Percentiles rank a stretch among this genome's conserved stretches.
phyloP scores from a whole-genome alignment of 768 basidiomycete species.

The Leccinum variicolor region DNA sequence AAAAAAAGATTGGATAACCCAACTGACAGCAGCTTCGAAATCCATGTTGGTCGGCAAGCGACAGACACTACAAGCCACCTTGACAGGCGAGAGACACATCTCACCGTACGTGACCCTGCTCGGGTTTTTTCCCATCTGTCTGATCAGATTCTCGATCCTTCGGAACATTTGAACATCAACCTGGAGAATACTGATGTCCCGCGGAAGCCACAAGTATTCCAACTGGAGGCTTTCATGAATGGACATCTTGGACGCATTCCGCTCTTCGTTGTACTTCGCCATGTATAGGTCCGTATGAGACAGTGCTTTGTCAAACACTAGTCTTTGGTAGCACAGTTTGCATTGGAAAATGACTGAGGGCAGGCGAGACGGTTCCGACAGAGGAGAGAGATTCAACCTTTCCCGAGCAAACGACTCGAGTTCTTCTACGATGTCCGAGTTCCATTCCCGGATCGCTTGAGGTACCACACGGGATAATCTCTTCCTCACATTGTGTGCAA shows the following conservation, averaged over 20 bases:
- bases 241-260: not conserved
- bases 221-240: not conserved
- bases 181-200: not conserved
- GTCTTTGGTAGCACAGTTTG: not conserved
- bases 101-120: not conserved
- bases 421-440: not conserved
- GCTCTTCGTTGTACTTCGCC: not conserved
- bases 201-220: not conserved
- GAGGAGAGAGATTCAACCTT: not conserved
- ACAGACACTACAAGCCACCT: slow-evolving; percentile 5
- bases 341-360: slow-evolving; percentile 13
- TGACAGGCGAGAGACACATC: slow-evolving; percentile 3
- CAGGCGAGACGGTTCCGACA: slow-evolving; percentile 4
- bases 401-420: slow-evolving; percentile 7
- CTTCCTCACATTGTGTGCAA: not conserved
- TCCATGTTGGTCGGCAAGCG: not conserved
- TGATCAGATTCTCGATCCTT: slow-evolving; percentile 11
- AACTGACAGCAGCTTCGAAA: slow-evolving; percentile 7
- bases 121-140: slow-evolving; percentile 6
- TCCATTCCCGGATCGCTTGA: slow-evolving; percentile 3
- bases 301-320: slow-evolving; percentile 5
- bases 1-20: not conserved
- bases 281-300: slow-evolving; percentile 8
- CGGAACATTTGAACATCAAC: slow-evolving; percentile 8
- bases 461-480: not conserved